phyloP scores from a whole-genome alignment of 2,329 filamentous ascomycete species.

The Cladosporium colombiae region DNA sequence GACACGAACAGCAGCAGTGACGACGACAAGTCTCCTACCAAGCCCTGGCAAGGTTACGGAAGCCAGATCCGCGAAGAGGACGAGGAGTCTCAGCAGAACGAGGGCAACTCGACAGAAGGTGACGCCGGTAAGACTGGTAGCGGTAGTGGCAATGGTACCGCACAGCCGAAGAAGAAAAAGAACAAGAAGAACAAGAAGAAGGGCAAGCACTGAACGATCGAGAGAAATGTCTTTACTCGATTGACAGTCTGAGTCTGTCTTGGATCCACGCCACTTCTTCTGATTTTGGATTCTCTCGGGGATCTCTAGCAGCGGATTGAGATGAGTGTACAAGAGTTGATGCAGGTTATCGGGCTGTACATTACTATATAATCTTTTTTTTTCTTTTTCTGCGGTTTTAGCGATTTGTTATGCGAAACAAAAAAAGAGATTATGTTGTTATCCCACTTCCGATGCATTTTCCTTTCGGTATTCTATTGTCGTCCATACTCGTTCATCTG shows the following conservation, averaged over 20 bases:
- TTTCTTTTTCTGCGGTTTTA: slow-evolving; percentile 10
- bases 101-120: background rate
- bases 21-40: slow-evolving; percentile 25
- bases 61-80: slow-evolving; percentile 17
- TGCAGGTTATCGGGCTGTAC: slow-evolving; percentile 3
- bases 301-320: too few relatives aligned
- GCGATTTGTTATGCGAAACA: slow-evolving; percentile 1
- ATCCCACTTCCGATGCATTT: background rate
- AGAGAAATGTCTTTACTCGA: background rate
- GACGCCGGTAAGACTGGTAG: slow-evolving; percentile 15
- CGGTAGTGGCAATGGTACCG: slow-evolving; percentile 1
- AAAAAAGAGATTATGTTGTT: background rate
- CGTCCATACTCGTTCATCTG: background rate
- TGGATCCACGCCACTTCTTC: background rate
- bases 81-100: slow-evolving; percentile 16
- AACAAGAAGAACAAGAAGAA: slow-evolving; percentile 31
- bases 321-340: background rate
- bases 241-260: background rate
- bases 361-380: slow-evolving; percentile 7
- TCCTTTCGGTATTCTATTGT: background rate
- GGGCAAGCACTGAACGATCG: slow-evolving; percentile 22
- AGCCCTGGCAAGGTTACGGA: slow-evolving; percentile 11
- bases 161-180: slow-evolving; percentile 17
- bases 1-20: slow-evolving; percentile 63
- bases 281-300: background rate